Evolutionary conservation across 2,329 filamentous ascomycete genomes (phyloP).

Genomic region (Biscogniauxia sp.): DNA sequence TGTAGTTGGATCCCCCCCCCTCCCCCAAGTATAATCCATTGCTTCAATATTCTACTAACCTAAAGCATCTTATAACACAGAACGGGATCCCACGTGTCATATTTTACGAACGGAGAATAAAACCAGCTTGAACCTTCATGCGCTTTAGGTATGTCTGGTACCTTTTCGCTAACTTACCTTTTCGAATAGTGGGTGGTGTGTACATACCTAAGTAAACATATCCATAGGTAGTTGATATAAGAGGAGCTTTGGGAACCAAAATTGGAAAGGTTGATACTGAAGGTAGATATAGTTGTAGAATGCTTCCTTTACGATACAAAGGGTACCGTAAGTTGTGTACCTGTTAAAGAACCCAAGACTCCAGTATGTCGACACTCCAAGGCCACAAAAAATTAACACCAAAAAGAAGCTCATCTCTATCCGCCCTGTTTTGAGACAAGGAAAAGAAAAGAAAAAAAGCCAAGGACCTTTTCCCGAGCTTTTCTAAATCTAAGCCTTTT

Average conservation of each 20-base stretch:
- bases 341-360: neutral
- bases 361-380: neutral
- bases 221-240: neutral
- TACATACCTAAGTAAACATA: neutral
- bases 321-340: neutral
- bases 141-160: too few species aligned
- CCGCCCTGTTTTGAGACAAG: neutral
- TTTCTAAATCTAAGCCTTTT: slow-evolving; percentile 6
- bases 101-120: too few species aligned
- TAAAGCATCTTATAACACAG: neutral
- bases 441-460: neutral
- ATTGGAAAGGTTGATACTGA: neutral
- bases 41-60: neutral
- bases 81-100: too few species aligned
- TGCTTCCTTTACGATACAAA: neutral
- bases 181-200: too few species aligned
- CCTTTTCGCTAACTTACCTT: too few species aligned
- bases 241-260: neutral
- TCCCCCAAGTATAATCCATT: neutral
- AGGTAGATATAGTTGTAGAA: neutral
- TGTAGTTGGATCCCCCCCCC: too few species aligned
- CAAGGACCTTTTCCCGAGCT: neutral
- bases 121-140: too few species aligned
- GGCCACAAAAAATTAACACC: neutral
- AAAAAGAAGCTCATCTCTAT: neutral